These are phyloP conservation scores for Pugionium dolabratum DNA, from an alignment of 345 rosid species.

Conservation along the genomic window DNA sequence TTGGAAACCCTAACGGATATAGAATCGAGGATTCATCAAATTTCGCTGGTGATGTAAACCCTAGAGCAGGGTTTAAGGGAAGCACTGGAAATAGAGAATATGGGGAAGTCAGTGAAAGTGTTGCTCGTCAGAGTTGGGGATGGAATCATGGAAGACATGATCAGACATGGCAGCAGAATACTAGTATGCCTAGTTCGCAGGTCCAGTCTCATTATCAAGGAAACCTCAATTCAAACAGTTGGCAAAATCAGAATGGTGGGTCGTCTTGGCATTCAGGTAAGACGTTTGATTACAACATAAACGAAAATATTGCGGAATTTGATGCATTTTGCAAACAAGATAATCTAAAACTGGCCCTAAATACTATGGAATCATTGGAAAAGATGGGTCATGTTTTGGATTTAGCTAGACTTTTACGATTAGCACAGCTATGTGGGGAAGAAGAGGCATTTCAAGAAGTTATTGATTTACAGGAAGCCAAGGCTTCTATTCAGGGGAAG, in stretches of 20 bases:
- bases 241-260: conserved; percentile 20
- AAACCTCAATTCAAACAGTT: conserved; percentile 8
- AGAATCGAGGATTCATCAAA: conserved; percentile 11
- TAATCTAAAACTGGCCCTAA: conserved; percentile 57
- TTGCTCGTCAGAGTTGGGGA: conserved; percentile 19
- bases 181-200: background rate
- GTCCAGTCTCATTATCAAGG: conserved; percentile 16
- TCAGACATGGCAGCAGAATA: conserved; percentile 19
- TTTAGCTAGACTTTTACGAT: conserved; percentile 42
- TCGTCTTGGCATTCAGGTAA: conserved; percentile 34
- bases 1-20: conserved; percentile 29
- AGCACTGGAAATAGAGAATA: conserved; percentile 1
- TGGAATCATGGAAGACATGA: background rate
- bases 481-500: conserved; percentile 25
- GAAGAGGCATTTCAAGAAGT: conserved; percentile 50
- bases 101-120: conserved; percentile 27
- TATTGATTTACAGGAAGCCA: conserved; percentile 56
- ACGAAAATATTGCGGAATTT: conserved; percentile 42
- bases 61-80: conserved; percentile 20
- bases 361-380: conserved; percentile 47
- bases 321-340: conserved; percentile 53
- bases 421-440: conserved; percentile 64
- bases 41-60: conserved; percentile 19
- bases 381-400: conserved; percentile 49
- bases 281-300: conserved; percentile 27